phyloP scores from a whole-genome alignment of 2,329 filamentous ascomycete species.

The Ilyonectria sp. region DNA sequence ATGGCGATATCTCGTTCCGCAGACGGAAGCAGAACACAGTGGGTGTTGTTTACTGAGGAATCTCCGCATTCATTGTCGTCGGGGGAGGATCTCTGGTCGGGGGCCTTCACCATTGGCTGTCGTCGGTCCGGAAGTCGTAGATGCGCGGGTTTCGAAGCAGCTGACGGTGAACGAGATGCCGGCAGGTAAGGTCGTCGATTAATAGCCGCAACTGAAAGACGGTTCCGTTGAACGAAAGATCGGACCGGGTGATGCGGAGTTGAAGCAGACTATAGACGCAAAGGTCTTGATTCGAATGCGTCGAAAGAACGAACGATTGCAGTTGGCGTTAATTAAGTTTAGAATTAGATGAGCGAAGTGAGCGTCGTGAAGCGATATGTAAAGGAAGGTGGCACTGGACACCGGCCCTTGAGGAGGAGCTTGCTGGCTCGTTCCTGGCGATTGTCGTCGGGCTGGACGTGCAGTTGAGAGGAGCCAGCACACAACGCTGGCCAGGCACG shows the following conservation, averaged over 20 bases:
- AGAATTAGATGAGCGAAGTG: conserved; percentile 45
- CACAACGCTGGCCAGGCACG: conserved; percentile 45
- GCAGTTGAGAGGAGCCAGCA: conserved; percentile 44
- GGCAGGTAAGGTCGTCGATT: conserved; percentile 46
- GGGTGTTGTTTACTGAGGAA: conserved; percentile 32
- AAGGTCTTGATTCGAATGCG: conserved; percentile 33
- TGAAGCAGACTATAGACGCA: conserved; percentile 32
- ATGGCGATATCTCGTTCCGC: conserved; percentile 5
- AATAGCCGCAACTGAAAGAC: conserved; percentile 53
- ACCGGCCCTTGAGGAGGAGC: conserved; percentile 40
- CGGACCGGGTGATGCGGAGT: conserved; percentile 36
- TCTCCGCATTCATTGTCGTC: conserved; percentile 43
- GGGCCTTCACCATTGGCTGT: conserved; percentile 24
- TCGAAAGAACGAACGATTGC: conserved; percentile 41
- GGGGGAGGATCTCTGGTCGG: conserved; percentile 29
- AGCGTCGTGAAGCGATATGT: conserved; percentile 37
- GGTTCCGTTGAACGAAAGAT: conserved; percentile 42
- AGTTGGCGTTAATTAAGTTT: conserved; percentile 48
- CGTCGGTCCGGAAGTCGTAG: conserved; percentile 22
- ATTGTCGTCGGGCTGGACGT: conserved; percentile 43
- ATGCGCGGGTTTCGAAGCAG: conserved; percentile 3
- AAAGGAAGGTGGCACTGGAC: conserved; percentile 42
- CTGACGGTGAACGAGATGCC: conserved; percentile 35
- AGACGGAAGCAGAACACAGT: conserved; percentile 25
- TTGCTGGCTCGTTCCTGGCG: conserved; percentile 44